phyloP scores from a whole-genome alignment of 345 rosid species.

The Bruguiera sexangula region DNA sequence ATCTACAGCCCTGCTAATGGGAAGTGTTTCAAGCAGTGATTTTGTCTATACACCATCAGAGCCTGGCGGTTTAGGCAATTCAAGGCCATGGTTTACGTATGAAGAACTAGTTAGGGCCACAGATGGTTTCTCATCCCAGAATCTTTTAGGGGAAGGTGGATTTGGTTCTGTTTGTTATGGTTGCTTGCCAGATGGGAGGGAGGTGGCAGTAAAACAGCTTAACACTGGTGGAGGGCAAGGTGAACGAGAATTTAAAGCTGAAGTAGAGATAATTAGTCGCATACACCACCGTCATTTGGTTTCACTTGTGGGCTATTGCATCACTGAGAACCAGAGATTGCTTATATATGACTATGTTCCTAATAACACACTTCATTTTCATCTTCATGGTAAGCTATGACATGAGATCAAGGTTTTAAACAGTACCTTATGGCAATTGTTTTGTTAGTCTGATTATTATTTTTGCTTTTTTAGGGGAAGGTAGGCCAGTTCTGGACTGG shows the following conservation, averaged over 20 bases:
- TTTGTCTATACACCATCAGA: conserved; percentile 44
- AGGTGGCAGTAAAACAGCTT: conserved; percentile 83
- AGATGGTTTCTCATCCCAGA: conserved; percentile 67
- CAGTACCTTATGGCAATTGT: conserved; percentile 6
- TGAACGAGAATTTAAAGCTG: conserved; percentile 88
- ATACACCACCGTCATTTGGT: conserved; percentile 94
- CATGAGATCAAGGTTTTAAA: conserved; percentile 18
- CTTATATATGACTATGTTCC: conserved; percentile 86
- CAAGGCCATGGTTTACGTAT: conserved; percentile 62
- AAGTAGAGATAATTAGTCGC: conserved; percentile 89
- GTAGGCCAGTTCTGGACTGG: conserved; percentile 69
- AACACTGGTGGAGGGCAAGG: conserved; percentile 87
- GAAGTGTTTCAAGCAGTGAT: conserved; percentile 60
- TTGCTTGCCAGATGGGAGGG: conserved; percentile 73
- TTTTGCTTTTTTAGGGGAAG: conserved; percentile 45
- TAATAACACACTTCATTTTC: conserved; percentile 82
- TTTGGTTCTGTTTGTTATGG: conserved; percentile 92
- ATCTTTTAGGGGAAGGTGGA: conserved; percentile 92
- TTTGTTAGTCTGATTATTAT: conserved; percentile 7
- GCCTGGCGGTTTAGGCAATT: conserved; percentile 69
- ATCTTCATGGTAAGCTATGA: conserved; percentile 71
- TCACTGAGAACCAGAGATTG: conserved; percentile 67
- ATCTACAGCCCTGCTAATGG: conserved; percentile 63
- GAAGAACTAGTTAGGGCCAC: conserved; percentile 75
- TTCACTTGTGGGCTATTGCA: conserved; percentile 91